Conservation (phyloP, 306 rosid species). For the Acacia acuminata region DNA sequence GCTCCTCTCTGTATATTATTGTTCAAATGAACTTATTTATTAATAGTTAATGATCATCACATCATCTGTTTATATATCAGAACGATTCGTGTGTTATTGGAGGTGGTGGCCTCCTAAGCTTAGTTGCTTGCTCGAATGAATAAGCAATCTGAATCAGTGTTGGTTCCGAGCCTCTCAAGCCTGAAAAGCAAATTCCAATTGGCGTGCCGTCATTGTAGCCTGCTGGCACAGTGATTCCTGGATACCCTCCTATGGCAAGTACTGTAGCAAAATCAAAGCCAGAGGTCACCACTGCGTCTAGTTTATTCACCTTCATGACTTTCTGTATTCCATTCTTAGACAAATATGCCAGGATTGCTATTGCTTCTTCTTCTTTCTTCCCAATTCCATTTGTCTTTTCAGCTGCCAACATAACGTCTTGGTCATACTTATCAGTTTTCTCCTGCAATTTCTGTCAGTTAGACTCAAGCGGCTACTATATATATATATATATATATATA, state of each 20-base stretch:
- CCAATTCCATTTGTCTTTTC: conserved; percentile 38
- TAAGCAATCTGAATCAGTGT: conserved; percentile 65
- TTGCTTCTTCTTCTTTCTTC: conserved; percentile 16
- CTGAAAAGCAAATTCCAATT: conserved; percentile 70
- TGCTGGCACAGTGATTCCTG: conserved; percentile 73
- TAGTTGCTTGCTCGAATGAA: conserved; percentile 70
- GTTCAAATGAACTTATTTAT: not conserved
- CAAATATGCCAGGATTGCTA: conserved; percentile 27
- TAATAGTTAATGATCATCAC: not conserved
- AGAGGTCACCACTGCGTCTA: conserved; percentile 58
- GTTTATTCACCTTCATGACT: conserved; percentile 34
- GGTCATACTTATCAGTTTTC: conserved; percentile 37
- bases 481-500: too few relatives aligned
- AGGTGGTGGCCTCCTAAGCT: conserved; percentile 59
- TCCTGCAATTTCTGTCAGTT: conserved; percentile 35
- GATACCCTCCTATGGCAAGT: conserved; percentile 70
- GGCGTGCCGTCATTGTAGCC: conserved; percentile 51
- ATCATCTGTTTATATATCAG: not conserved
- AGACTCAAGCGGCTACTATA: too few relatives aligned
- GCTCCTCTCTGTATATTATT: not conserved
- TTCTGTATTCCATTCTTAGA: conserved; percentile 41
- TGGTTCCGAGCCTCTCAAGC: conserved; percentile 65
- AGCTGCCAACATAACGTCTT: conserved; percentile 36
- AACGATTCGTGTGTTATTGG: not conserved
- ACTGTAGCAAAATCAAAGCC: conserved; percentile 8